These are phyloP conservation scores for Ceratocystis alfenasii DNA, from an alignment of 2,329 filamentous ascomycete species.

Conservation along the genomic window DNA sequence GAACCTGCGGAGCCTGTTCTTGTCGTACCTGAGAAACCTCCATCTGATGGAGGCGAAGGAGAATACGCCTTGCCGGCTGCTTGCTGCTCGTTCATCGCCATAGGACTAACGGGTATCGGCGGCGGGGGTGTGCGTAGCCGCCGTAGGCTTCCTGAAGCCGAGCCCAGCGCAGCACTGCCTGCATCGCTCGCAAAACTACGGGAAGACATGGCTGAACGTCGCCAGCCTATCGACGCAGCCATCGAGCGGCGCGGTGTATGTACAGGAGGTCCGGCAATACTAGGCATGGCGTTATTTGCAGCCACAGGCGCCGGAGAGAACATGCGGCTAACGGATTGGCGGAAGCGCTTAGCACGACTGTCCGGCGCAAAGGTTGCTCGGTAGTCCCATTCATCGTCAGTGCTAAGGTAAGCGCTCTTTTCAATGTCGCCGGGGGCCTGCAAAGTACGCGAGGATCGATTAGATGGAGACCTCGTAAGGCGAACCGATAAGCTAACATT, in stretches of 20 bases:
- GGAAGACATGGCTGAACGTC: constrained; percentile 6
- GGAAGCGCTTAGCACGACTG: constrained; percentile 4
- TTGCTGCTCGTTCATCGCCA: not conserved
- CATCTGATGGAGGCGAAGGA: not conserved
- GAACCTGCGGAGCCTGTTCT: constrained; percentile 5
- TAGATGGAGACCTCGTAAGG: not conserved
- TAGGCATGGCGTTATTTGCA: not conserved
- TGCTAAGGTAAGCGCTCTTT: constrained; percentile 8
- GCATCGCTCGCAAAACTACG: not conserved
- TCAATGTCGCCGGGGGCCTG: constrained; percentile 2
- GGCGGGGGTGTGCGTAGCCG: not conserved
- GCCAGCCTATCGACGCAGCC: constrained; percentile 11
- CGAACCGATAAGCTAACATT: not conserved
- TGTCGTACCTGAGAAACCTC: not conserved
- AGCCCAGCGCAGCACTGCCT: not conserved
- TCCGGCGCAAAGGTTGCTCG: constrained; percentile 19
- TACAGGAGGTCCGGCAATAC: not conserved
- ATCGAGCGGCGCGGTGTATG: constrained; percentile 6
- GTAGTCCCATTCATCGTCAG: constrained; percentile 17
- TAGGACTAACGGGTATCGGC: not conserved
- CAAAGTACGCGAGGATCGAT: not conserved
- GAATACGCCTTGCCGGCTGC: no score
- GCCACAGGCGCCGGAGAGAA: not conserved
- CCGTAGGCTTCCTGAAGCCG: not conserved
- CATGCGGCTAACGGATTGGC: constrained; percentile 15